Evolutionary conservation across 371 early-diverging fungal genomes (phyloP).

Genomic region (Rhizopus sp.): DNA sequence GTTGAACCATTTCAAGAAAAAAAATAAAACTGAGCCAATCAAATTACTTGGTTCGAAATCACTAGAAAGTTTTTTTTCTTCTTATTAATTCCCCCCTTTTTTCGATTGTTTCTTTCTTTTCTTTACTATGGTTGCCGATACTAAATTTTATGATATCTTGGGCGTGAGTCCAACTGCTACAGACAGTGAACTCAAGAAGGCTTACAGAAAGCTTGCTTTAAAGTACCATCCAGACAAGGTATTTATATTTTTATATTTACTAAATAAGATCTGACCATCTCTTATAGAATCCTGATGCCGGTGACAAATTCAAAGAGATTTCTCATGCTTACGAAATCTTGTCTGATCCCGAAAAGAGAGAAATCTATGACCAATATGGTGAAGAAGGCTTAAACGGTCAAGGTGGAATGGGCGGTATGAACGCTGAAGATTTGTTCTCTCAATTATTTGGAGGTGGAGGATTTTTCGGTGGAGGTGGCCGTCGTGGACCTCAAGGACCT

Average conservation of each 20-base stretch:
- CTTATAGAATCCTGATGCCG: constrained; percentile 70
- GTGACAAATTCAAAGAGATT: constrained; percentile 90
- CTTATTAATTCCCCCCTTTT: neutral
- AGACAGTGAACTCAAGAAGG: constrained; percentile 86
- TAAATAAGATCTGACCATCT: neutral
- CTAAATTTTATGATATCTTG: constrained; percentile 89
- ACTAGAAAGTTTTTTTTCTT: neutral
- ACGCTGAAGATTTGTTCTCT: constrained; percentile 52
- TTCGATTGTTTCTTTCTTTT: constrained; percentile 1
- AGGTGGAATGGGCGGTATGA: constrained; percentile 53
- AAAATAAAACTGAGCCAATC: constrained; percentile 14
- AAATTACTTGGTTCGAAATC: neutral
- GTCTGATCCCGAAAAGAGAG: constrained; percentile 79
- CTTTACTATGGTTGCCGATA: constrained; percentile 70
- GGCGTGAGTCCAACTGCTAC: constrained; percentile 81
- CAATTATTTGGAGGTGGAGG: constrained; percentile 66
- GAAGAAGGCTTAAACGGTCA: constrained; percentile 79
- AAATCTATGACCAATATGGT: constrained; percentile 77
- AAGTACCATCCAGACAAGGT: constrained; percentile 95
- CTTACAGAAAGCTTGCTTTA: constrained; percentile 88
- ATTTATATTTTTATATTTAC: constrained; percentile 17
- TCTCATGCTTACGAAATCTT: constrained; percentile 93
- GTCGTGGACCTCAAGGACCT: constrained; percentile 67
- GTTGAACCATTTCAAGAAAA: constrained; percentile 71
- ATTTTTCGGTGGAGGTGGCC: constrained; percentile 60